These are phyloP conservation scores for Trichocladium antarcticum DNA, from an alignment of 495 filamentous ascomycete species.

Conservation along the genomic window DNA sequence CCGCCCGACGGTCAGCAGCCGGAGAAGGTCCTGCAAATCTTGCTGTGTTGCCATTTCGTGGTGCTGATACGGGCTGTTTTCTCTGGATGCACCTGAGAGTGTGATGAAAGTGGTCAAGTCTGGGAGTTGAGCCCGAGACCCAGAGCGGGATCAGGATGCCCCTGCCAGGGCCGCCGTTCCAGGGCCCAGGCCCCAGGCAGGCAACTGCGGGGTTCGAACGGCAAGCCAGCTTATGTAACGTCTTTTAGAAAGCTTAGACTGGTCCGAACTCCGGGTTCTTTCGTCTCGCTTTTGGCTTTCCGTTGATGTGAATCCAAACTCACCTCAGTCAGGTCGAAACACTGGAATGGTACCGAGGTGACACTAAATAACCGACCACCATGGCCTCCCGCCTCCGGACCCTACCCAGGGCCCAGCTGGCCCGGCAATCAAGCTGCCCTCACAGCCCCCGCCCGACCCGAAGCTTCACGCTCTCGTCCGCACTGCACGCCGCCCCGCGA, in stretches of 20 bases:
- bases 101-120: no score
- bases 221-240: slow-evolving; percentile 1
- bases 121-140: no score
- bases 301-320: no score
- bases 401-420: neutral
- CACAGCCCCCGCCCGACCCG: neutral
- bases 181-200: neutral
- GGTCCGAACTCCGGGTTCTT: neutral
- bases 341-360: slow-evolving; percentile 1
- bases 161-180: no score
- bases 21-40: slow-evolving; percentile 60
- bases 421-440: neutral
- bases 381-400: slow-evolving; percentile 11
- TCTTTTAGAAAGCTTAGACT: neutral
- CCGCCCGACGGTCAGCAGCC: slow-evolving; percentile 61
- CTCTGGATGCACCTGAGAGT: no score
- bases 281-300: no score
- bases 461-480: slow-evolving; percentile 5
- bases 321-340: no score
- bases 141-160: no score
- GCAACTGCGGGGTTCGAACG: neutral
- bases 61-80: neutral
- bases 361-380: neutral
- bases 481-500: neutral
- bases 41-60: slow-evolving; percentile 40